Evolutionary conservation across 1,139 yeast species (phyloP).

Genomic region (Lodderomyces theae): DNA sequence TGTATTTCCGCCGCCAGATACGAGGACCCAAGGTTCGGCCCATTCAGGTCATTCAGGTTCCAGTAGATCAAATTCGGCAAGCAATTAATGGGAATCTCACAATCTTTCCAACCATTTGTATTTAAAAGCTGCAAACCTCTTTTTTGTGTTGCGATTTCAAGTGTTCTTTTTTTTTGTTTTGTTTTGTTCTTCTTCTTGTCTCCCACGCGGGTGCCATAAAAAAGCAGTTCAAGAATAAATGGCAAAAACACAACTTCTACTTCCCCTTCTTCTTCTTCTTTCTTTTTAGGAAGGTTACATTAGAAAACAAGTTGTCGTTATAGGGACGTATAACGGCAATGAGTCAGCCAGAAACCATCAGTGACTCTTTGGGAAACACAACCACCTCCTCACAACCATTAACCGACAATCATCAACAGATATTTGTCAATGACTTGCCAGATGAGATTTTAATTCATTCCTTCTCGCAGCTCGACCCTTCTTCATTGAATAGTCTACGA

Average conservation of each 20-base stretch:
- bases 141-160: too few relatives aligned
- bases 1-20: too few relatives aligned
- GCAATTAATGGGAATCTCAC: too few relatives aligned
- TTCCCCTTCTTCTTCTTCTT: too few relatives aligned
- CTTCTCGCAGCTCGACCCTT: constrained; percentile 56
- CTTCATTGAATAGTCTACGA: constrained; percentile 47
- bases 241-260: neutral
- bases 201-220: neutral
- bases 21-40: too few relatives aligned
- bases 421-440: constrained; percentile 45
- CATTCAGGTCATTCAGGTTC: too few relatives aligned
- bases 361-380: constrained; percentile 22
- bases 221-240: too few relatives aligned
- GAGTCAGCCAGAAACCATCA: constrained; percentile 7
- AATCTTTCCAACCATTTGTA: too few relatives aligned
- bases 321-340: neutral
- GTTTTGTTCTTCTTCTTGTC: neutral
- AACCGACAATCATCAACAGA: neutral
- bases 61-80: too few relatives aligned
- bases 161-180: neutral
- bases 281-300: neutral
- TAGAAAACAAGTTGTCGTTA: neutral
- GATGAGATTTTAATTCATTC: constrained; percentile 55
- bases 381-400: constrained; percentile 3
- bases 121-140: neutral